Conservation (phyloP, 257 asterid species). For the Salvia hispanica region DNA sequence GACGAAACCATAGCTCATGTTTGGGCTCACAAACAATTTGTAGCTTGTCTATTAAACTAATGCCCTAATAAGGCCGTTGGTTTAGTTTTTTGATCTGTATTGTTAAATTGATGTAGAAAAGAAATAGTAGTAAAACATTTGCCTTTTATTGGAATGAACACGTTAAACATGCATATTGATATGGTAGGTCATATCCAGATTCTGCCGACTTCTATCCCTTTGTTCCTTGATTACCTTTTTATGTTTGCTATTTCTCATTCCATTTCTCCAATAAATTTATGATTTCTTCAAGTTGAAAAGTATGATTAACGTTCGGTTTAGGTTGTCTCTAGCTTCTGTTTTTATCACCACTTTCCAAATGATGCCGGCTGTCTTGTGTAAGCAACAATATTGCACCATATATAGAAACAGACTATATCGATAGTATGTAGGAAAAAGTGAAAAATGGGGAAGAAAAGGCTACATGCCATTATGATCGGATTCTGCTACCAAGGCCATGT, state of each 20-base stretch:
- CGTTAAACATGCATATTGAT: background rate
- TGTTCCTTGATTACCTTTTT: too few species aligned
- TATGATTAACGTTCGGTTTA: background rate
- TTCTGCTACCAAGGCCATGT: slow-evolving; percentile 48
- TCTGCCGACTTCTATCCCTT: too few species aligned
- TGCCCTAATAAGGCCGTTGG: too few species aligned
- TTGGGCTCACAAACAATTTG: slow-evolving; percentile 44
- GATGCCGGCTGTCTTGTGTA: background rate
- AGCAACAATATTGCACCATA: background rate
- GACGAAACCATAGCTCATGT: slow-evolving; percentile 30
- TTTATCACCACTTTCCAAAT: background rate
- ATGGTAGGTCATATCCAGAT: background rate
- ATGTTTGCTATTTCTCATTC: too few species aligned
- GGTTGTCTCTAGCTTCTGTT: background rate
- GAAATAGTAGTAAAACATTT: background rate
- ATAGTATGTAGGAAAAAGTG: background rate
- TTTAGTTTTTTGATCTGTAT: too few species aligned
- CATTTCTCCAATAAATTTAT: too few species aligned
- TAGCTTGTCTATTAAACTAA: too few species aligned
- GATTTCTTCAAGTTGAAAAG: background rate
- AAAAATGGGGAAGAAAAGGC: background rate
- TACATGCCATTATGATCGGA: slow-evolving; percentile 16
- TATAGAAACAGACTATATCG: background rate
- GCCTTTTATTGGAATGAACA: background rate
- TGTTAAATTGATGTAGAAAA: background rate